phyloP scores from a whole-genome alignment of 129 eudicot species.

The Ambrosia trifida region DNA sequence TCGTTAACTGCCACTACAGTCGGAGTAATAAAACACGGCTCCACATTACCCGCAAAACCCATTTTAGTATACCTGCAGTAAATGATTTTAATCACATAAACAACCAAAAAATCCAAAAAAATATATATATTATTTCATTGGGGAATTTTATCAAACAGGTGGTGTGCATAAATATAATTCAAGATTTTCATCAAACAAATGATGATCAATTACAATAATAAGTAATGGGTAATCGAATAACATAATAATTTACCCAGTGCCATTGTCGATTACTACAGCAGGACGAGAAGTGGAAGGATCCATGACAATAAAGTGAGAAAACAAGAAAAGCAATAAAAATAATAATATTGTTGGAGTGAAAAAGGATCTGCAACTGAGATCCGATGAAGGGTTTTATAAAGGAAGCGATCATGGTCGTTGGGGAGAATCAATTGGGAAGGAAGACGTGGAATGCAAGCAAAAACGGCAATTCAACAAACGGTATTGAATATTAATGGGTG shows the following conservation, averaged over 20 bases:
- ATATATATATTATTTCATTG: neutral
- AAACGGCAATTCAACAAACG: slow-evolving; percentile 38
- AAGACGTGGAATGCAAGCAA: slow-evolving; percentile 35
- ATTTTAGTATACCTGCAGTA: slow-evolving; percentile 83
- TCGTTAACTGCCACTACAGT: slow-evolving; percentile 89
- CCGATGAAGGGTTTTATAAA: slow-evolving; percentile 48
- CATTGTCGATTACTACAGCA: slow-evolving; percentile 94
- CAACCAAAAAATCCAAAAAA: neutral
- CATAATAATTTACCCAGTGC: slow-evolving; percentile 71
- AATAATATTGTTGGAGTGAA: slow-evolving; percentile 18
- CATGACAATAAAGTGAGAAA: slow-evolving; percentile 44
- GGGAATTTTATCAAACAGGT: slow-evolving; percentile 37
- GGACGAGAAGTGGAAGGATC: slow-evolving; percentile 87
- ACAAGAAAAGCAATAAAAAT: neutral
- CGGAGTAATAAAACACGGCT: slow-evolving; percentile 81
- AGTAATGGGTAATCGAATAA: neutral
- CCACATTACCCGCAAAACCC: slow-evolving; percentile 98
- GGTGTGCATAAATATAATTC: slow-evolving; percentile 5
- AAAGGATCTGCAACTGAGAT: slow-evolving; percentile 67
- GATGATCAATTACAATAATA: neutral
- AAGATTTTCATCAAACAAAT: slow-evolving; percentile 9
- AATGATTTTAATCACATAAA: neutral
- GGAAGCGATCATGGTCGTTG: slow-evolving; percentile 66
- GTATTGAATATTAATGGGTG: slow-evolving; percentile 13
- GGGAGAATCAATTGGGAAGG: slow-evolving; percentile 24